Percentiles rank a stretch among this genome's conserved stretches.
Evolutionary conservation across 2,329 filamentous ascomycete genomes (phyloP).

Genomic region (Colletotrichum tabaci): DNA sequence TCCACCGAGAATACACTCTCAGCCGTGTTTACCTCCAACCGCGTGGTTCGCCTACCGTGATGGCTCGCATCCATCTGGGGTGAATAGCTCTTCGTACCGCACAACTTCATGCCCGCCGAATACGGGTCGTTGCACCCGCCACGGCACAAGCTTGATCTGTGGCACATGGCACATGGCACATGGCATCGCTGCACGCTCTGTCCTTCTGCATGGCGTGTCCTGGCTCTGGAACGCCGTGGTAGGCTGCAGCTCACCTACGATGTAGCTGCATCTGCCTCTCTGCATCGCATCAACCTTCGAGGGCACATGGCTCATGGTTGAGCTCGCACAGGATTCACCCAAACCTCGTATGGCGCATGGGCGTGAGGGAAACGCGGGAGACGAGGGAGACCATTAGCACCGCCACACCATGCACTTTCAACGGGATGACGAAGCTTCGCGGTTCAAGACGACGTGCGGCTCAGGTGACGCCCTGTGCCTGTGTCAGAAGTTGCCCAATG

Average conservation of each 20-base stretch:
- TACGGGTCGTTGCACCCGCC: constrained; percentile 20
- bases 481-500: constrained; percentile 9
- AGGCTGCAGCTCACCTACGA: background rate
- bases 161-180: constrained; percentile 26
- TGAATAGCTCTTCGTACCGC: constrained; percentile 1
- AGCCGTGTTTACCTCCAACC: too few species aligned
- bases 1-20: constrained; percentile 1
- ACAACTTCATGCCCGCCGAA: background rate
- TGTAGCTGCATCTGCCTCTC: background rate
- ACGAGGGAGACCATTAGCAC: background rate
- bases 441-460: constrained; percentile 5
- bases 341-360: background rate
- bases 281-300: background rate
- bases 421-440: background rate
- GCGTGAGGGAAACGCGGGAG: background rate
- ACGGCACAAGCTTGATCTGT: constrained; percentile 5
- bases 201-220: background rate
- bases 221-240: constrained; percentile 4
- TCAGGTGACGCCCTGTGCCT: constrained; percentile 22
- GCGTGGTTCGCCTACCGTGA: too few species aligned
- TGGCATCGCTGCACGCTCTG: constrained; percentile 27
- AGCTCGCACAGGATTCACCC: background rate
- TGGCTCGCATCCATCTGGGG: background rate
- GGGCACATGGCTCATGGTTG: background rate
- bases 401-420: constrained; percentile 4